Conservation (phyloP, 257 asterid species). For the Plantago major region DNA sequence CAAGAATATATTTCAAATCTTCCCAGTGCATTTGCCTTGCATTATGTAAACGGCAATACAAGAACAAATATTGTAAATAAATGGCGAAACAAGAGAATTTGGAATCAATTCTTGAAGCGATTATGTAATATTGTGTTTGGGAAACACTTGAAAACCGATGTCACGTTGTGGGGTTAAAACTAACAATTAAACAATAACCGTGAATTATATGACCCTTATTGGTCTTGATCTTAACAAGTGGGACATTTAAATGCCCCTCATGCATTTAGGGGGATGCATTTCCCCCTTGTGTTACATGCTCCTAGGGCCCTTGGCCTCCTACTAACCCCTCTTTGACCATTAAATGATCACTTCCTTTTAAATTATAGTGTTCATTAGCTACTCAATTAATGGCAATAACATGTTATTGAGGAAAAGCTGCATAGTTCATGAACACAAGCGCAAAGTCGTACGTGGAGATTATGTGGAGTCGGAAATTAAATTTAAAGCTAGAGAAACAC, state of each 20-base stretch:
- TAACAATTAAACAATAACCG: slow-evolving; percentile 30
- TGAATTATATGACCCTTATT: slow-evolving; percentile 29
- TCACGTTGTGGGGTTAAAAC: slow-evolving; percentile 27
- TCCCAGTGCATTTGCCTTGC: not conserved
- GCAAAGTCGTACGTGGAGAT: too few relatives aligned
- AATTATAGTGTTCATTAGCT: not conserved
- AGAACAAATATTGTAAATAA: slow-evolving; percentile 15
- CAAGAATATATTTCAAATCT: slow-evolving; percentile 23
- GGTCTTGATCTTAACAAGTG: slow-evolving; percentile 31
- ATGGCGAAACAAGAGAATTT: slow-evolving; percentile 17
- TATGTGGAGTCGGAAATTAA: too few relatives aligned
- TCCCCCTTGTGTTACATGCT: slow-evolving; percentile 21
- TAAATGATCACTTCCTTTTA: not conserved
- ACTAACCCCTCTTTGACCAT: slow-evolving; percentile 20
- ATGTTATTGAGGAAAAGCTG: not conserved
- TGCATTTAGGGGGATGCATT: slow-evolving; percentile 43
- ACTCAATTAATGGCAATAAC: not conserved
- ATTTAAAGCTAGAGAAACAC: too few relatives aligned
- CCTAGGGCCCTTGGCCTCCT: slow-evolving; percentile 29
- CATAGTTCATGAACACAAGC: not conserved
- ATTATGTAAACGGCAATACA: not conserved
- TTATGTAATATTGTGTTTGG: slow-evolving; percentile 24
- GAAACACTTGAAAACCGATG: slow-evolving; percentile 5
- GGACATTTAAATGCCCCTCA: slow-evolving; percentile 22
- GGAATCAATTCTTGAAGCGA: slow-evolving; percentile 7